Conservation (phyloP, 2,329 filamentous ascomycete species). For the Trichoderma pleuroti region DNA sequence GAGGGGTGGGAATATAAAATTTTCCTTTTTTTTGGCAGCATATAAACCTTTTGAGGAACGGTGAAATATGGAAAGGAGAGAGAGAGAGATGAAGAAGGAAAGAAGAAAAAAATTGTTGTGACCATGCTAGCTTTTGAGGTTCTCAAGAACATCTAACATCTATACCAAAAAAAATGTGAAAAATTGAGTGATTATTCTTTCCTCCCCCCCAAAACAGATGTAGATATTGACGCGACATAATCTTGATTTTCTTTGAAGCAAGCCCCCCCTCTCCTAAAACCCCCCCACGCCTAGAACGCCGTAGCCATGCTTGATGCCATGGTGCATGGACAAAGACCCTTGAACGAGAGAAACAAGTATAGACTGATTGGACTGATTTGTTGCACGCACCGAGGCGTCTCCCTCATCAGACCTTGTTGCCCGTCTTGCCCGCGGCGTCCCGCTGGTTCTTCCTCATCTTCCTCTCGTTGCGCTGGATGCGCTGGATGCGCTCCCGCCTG, state of each 20-base stretch:
- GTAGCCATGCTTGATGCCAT: slow-evolving; percentile 24
- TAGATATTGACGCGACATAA: background rate
- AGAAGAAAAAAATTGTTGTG: slow-evolving; percentile 8
- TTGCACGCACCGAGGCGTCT: background rate
- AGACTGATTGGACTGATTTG: background rate
- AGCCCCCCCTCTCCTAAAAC: slow-evolving; percentile 25
- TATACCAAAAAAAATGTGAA: slow-evolving; percentile 8
- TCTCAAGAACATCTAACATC: slow-evolving; percentile 8
- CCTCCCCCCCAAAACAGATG: background rate
- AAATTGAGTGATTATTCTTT: background rate
- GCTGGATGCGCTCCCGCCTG: slow-evolving; percentile 63
- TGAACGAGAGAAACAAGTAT: background rate
- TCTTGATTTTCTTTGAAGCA: slow-evolving; percentile 25
- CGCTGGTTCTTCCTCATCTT: slow-evolving; percentile 65
- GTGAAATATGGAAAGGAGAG: slow-evolving; percentile 17
- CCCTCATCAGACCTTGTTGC: slow-evolving; percentile 24
- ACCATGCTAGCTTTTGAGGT: slow-evolving; percentile 11
- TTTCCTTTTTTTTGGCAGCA: background rate
- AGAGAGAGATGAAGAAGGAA: background rate
- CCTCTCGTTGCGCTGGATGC: slow-evolving; percentile 66
- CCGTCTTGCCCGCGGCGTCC: slow-evolving; percentile 33
- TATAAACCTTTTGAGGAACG: slow-evolving; percentile 5
- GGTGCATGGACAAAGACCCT: background rate
- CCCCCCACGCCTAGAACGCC: slow-evolving; percentile 32
- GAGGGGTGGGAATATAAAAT: background rate